A percentile compares a stretch with the other conserved stretches of the same genome.
These are phyloP conservation scores for Diutina rugosa DNA, from an alignment of 1,139 yeast species.

Conservation along the genomic window DNA sequence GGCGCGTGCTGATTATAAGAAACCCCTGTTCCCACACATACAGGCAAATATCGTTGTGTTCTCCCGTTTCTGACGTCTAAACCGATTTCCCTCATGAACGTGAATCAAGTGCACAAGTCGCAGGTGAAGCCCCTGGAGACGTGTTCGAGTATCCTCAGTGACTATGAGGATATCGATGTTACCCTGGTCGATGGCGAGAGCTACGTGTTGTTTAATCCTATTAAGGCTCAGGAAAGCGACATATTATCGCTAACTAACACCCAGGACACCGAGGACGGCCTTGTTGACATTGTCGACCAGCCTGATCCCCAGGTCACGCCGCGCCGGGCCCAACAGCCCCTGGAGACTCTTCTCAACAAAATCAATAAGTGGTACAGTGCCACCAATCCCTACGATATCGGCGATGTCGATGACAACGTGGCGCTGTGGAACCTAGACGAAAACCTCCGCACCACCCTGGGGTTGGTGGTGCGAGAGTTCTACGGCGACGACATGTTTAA, in stretches of 20 bases:
- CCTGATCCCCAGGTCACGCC: not conserved
- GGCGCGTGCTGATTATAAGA: not conserved
- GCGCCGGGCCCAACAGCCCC: not conserved
- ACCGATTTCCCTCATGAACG: not conserved
- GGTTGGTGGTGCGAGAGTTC: slow-evolving; percentile 11
- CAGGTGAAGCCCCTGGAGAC: not conserved
- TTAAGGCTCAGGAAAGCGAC: slow-evolving; percentile 15
- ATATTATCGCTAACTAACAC: slow-evolving; percentile 21
- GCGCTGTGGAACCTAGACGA: slow-evolving; percentile 37
- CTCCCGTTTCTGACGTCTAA: not conserved
- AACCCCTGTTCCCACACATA: not conserved
- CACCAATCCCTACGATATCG: slow-evolving; percentile 8
- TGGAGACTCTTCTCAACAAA: slow-evolving; percentile 6
- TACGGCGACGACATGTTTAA: slow-evolving; percentile 24
- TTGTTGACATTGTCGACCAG: slow-evolving; percentile 3
- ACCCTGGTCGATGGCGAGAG: not conserved
- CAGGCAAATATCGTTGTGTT: not conserved
- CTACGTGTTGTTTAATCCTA: slow-evolving; percentile 25
- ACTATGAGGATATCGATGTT: not conserved
- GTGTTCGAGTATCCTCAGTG: not conserved
- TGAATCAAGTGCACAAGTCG: not conserved
- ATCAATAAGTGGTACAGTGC: slow-evolving; percentile 9
- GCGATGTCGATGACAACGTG: slow-evolving; percentile 21
- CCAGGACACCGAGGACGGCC: slow-evolving; percentile 12
- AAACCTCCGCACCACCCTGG: slow-evolving; percentile 8